Conservation (phyloP, 345 rosid species). For the Crucihimalaya himalaica region DNA sequence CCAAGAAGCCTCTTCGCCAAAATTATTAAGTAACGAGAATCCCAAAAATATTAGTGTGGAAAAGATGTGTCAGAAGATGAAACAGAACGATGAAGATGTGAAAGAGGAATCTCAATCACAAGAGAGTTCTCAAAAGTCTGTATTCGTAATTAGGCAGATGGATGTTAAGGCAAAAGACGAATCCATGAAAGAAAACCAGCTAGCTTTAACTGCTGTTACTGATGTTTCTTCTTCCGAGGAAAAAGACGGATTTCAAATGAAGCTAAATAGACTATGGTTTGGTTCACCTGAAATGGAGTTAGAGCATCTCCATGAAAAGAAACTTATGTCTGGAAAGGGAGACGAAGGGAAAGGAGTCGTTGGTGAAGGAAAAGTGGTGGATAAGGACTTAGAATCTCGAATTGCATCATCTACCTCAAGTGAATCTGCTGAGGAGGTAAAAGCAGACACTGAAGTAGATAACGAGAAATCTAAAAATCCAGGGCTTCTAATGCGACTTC, state of each 20-base stretch:
- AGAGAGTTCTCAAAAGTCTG: constrained; percentile 30
- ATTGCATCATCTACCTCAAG: constrained; percentile 23
- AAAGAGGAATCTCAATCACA: constrained; percentile 25
- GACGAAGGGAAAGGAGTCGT: constrained; percentile 27
- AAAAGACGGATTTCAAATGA: constrained; percentile 41
- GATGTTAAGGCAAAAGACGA: constrained; percentile 19
- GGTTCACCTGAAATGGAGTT: constrained; percentile 39
- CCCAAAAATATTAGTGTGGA: constrained; percentile 27
- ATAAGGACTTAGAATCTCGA: constrained; percentile 23
- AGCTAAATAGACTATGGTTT: constrained; percentile 50
- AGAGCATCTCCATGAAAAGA: constrained; percentile 21
- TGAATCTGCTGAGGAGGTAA: constrained; percentile 35
- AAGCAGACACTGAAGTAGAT: constrained; percentile 29
- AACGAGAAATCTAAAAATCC: constrained; percentile 31
- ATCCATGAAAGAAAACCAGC: constrained; percentile 11
- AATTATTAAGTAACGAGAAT: constrained; percentile 32
- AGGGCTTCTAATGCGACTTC: constrained; percentile 44
- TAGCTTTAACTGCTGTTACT: constrained; percentile 24
- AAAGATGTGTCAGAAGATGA: constrained; percentile 29
- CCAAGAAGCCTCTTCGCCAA: constrained; percentile 20
- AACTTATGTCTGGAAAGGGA: constrained; percentile 28
- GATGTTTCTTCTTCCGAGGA: constrained; percentile 20
- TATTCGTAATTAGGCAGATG: constrained; percentile 26
- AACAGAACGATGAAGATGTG: constrained; percentile 29
- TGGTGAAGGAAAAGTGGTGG: constrained; percentile 26